phyloP scores from a whole-genome alignment of 1,284 basidiomycete genomes.

The Blastosporella zonata region DNA sequence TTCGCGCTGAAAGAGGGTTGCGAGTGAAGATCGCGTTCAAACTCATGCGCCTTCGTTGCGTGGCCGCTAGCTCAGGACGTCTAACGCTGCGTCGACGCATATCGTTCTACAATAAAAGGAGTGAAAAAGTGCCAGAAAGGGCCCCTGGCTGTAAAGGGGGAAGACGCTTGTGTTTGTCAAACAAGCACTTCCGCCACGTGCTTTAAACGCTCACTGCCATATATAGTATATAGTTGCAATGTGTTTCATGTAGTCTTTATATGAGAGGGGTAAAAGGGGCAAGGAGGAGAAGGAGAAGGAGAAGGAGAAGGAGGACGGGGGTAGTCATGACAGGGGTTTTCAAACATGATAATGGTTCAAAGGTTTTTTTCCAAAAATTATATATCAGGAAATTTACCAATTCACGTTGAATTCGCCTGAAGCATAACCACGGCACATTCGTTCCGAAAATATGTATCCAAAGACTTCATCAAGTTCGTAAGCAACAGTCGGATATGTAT shows the following conservation, averaged over 20 bases:
- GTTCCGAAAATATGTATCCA: no score
- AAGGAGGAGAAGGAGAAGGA: no score
- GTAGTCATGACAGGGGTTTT: no score
- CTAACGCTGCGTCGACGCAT: slow-evolving; percentile 8
- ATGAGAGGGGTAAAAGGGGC: no score
- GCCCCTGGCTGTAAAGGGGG: not conserved
- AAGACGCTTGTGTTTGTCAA: not conserved
- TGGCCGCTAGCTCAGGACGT: slow-evolving; percentile 8
- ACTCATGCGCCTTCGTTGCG: slow-evolving; percentile 27
- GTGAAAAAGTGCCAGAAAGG: not conserved
- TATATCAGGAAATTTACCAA: no score
- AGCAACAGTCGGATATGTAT: not conserved
- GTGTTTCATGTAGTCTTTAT: not conserved
- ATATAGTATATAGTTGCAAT: not conserved
- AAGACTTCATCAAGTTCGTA: not conserved
- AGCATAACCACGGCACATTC: no score
- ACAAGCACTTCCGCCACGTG: not conserved
- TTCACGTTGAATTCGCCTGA: no score
- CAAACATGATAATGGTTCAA: no score
- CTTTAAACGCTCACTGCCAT: not conserved
- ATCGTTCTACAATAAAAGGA: not conserved
- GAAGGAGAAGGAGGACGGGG: no score
- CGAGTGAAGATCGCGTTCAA: slow-evolving; percentile 30
- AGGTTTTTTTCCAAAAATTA: no score
- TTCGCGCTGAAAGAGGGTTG: slow-evolving; percentile 26